Conservation (phyloP, 352 stramenopile genomes). For the Pythium myriotylum region DNA sequence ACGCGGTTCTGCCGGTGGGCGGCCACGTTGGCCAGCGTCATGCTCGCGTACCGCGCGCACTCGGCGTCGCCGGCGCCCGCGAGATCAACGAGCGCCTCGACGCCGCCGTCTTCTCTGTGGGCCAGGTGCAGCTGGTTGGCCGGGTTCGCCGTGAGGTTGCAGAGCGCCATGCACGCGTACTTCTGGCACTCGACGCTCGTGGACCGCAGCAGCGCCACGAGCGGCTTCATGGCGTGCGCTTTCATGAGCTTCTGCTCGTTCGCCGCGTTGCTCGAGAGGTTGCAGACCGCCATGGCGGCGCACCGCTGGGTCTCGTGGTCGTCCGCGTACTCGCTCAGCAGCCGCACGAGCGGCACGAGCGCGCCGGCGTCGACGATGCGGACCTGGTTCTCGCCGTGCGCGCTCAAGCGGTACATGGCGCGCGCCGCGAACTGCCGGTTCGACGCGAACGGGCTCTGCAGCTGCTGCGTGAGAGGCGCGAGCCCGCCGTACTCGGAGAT, state of each 20-base stretch:
- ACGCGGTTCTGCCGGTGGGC: slow-evolving; percentile 88
- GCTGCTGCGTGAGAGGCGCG: slow-evolving; percentile 71
- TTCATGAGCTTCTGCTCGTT: slow-evolving; percentile 87
- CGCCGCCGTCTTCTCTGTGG: slow-evolving; percentile 56
- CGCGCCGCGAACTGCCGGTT: slow-evolving; percentile 85
- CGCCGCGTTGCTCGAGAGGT: slow-evolving; percentile 69
- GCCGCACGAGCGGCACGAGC: slow-evolving; percentile 70
- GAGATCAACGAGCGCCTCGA: slow-evolving; percentile 83
- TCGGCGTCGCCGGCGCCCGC: slow-evolving; percentile 71
- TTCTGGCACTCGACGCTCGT: slow-evolving; percentile 65
- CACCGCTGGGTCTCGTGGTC: slow-evolving; percentile 70
- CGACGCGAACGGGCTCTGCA: slow-evolving; percentile 68
- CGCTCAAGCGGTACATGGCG: slow-evolving; percentile 90
- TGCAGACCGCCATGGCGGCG: slow-evolving; percentile 86
- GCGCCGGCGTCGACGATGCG: slow-evolving; percentile 86
- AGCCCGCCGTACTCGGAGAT: slow-evolving; percentile 91
- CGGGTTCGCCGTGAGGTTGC: slow-evolving; percentile 92
- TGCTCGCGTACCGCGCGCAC: slow-evolving; percentile 88
- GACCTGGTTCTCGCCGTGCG: slow-evolving; percentile 85
- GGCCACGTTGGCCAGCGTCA: slow-evolving; percentile 94
- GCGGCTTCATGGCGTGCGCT: slow-evolving; percentile 57
- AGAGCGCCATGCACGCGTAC: slow-evolving; percentile 94
- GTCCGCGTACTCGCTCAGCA: slow-evolving; percentile 53
- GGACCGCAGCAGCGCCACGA: slow-evolving; percentile 63
- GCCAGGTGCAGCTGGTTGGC: slow-evolving; percentile 92